These are phyloP conservation scores for Saccharomycopsis oosterbeekiorum DNA, from an alignment of 805 yeast genomes.

Conservation along the genomic window DNA sequence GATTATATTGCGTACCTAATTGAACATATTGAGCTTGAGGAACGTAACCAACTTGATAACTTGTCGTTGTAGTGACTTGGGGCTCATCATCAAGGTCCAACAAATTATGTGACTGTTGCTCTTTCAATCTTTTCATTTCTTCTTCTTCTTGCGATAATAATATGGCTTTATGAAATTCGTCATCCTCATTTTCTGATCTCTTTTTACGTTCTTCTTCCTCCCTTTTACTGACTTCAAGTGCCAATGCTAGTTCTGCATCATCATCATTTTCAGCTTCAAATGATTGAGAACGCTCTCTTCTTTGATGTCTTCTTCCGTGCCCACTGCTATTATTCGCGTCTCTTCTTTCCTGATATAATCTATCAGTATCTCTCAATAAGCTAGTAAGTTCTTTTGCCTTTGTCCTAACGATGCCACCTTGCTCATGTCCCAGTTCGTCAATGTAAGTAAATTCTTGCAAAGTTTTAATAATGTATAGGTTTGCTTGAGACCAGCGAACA, in stretches of 20 bases:
- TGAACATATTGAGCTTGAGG: constrained; percentile 30
- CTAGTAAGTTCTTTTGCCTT: constrained; percentile 83
- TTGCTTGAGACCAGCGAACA: constrained; percentile 86
- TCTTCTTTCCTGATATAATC: constrained; percentile 61
- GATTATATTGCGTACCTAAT: constrained; percentile 59
- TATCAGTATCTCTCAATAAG: constrained; percentile 72
- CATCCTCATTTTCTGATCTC: constrained; percentile 36
- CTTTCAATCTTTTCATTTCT: constrained; percentile 44
- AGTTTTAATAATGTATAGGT: constrained; percentile 79
- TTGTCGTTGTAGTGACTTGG: constrained; percentile 21
- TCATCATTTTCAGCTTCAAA: constrained; percentile 47
- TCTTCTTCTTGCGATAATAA: constrained; percentile 70
- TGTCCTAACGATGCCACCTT: constrained; percentile 79
- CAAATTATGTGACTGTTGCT: constrained; percentile 36
- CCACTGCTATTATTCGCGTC: constrained; percentile 22
- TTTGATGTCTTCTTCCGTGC: constrained; percentile 18
- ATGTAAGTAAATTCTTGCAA: constrained; percentile 74
- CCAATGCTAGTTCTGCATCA: constrained; percentile 52
- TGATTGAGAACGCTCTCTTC: constrained; percentile 31
- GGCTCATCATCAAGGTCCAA: constrained; percentile 44
- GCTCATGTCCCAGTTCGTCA: constrained; percentile 73
- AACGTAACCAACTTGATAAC: constrained; percentile 18
- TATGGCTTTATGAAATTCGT: constrained; percentile 59
- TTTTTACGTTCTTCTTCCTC: constrained; percentile 61
- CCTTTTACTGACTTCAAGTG: constrained; percentile 66